phyloP scores from a whole-genome alignment of 306 rosid genomes.

The Sophora flavescens region DNA sequence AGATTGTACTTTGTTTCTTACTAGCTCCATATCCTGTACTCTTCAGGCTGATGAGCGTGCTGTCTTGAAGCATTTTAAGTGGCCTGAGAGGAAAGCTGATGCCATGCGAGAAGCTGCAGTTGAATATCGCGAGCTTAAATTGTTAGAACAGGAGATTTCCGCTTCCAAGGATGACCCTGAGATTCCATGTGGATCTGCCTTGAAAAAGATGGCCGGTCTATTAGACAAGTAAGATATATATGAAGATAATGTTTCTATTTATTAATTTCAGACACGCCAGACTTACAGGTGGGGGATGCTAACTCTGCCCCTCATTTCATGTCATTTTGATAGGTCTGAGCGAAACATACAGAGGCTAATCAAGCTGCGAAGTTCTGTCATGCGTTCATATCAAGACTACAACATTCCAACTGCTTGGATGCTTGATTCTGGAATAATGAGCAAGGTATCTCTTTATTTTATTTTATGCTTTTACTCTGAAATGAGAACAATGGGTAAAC shows the following conservation, averaged over 20 bases:
- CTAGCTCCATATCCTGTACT: conserved; percentile 35
- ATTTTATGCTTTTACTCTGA: conserved; percentile 18
- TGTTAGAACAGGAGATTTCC: conserved; percentile 76
- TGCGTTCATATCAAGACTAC: conserved; percentile 65
- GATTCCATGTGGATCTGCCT: conserved; percentile 79
- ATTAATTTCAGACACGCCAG: conserved; percentile 16
- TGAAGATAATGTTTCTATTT: conserved; percentile 24
- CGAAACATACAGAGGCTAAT: conserved; percentile 71
- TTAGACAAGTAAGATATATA: conserved; percentile 76
- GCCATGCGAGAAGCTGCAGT: conserved; percentile 94
- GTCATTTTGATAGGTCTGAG: conserved; percentile 73
- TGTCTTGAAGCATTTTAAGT: conserved; percentile 90
- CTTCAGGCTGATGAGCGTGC: conserved; percentile 89
- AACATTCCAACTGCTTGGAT: conserved; percentile 90
- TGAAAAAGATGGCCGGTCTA: conserved; percentile 84
- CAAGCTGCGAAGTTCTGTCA: conserved; percentile 66
- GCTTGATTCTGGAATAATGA: conserved; percentile 87
- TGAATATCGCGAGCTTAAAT: conserved; percentile 83
- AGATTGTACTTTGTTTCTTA: conserved; percentile 16
- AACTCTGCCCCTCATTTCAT: conserved; percentile 37
- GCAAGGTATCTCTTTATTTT: conserved; percentile 67
- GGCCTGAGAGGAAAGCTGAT: conserved; percentile 98
- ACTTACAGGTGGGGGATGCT: conserved; percentile 24
- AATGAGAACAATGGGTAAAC: conserved; percentile 14
- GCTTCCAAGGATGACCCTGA: conserved; percentile 73